Conservation (phyloP, 2,329 filamentous ascomycete genomes). For the Fusarium secorum region DNA sequence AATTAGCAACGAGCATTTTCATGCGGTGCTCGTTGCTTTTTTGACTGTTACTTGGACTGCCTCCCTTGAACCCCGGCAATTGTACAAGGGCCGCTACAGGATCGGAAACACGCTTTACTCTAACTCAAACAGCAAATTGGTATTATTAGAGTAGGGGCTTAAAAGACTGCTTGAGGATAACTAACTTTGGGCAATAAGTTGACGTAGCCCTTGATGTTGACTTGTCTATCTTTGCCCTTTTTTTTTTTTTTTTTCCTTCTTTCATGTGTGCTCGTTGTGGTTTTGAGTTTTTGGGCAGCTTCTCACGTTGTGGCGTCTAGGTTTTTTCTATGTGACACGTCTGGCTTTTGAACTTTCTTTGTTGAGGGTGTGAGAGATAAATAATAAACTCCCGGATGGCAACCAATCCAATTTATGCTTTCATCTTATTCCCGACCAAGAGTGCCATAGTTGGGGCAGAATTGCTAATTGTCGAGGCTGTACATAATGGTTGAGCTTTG, state of each 20-base stretch:
- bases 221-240: not conserved
- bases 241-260: not conserved
- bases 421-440: not conserved
- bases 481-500: not conserved
- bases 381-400: not conserved
- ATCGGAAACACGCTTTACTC: conserved; percentile 32
- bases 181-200: not conserved
- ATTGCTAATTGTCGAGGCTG: not conserved
- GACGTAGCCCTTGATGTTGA: not conserved
- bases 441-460: not conserved
- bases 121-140: conserved; percentile 29
- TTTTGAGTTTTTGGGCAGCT: not conserved
- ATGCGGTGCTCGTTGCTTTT: conserved; percentile 21
- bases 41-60: not conserved
- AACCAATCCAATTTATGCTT: not conserved
- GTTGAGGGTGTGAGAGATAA: conserved; percentile 2
- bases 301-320: conserved; percentile 12
- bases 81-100: conserved; percentile 16
- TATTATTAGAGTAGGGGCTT: conserved; percentile 7
- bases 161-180: not conserved
- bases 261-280: not conserved
- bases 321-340: conserved; percentile 5
- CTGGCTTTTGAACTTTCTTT: not conserved
- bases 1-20: conserved; percentile 1
- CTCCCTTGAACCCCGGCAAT: conserved; percentile 2